phyloP scores from a whole-genome alignment of 768 basidiomycete genomes.

The Amanita rubescens region DNA sequence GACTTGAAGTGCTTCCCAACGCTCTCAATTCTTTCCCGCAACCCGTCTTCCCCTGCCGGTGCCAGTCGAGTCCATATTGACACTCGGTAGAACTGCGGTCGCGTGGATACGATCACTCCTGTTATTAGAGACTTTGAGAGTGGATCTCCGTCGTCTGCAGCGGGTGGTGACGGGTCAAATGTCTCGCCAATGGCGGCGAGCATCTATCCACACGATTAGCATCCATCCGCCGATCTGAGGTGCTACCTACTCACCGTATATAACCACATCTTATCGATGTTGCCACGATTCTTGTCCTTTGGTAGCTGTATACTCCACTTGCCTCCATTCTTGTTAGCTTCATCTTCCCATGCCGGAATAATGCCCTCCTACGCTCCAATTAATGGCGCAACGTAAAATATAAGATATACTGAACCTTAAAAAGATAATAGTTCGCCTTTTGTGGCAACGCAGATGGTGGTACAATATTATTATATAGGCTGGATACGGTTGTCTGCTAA shows the following conservation, averaged over 20 bases:
- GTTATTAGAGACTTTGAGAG: slow-evolving; percentile 59
- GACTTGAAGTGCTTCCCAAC: slow-evolving; percentile 91
- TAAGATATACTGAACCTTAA: slow-evolving; percentile 61
- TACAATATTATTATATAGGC: slow-evolving; percentile 95
- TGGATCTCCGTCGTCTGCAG: slow-evolving; percentile 30
- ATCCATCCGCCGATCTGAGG: slow-evolving; percentile 1
- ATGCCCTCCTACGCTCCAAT: slow-evolving; percentile 66
- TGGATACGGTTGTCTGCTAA: slow-evolving; percentile 24
- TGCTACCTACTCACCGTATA: slow-evolving; percentile 63
- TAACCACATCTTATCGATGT: slow-evolving; percentile 96
- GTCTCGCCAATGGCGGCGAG: slow-evolving; percentile 99
- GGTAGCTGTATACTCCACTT: slow-evolving; percentile 99
- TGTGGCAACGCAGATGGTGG: slow-evolving; percentile 88
- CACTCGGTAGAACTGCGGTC: slow-evolving; percentile 92
- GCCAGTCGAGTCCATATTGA: slow-evolving; percentile 97
- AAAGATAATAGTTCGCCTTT: slow-evolving; percentile 99
- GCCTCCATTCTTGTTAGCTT: slow-evolving; percentile 93
- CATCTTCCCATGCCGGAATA: slow-evolving; percentile 96
- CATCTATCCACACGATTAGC: slow-evolving; percentile 56
- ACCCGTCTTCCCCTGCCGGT: slow-evolving; percentile 43
- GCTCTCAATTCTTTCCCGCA: slow-evolving; percentile 76
- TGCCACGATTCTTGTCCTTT: slow-evolving; percentile 79
- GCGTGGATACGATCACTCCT: slow-evolving; percentile 90
- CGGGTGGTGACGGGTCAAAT: slow-evolving; percentile 80
- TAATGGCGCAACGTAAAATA: not conserved